A percentile compares a stretch with the other conserved stretches of the same genome.
These are phyloP conservation scores for Rubroboletus satanas DNA, from an alignment of 768 basidiomycete genomes.

Conservation along the genomic window DNA sequence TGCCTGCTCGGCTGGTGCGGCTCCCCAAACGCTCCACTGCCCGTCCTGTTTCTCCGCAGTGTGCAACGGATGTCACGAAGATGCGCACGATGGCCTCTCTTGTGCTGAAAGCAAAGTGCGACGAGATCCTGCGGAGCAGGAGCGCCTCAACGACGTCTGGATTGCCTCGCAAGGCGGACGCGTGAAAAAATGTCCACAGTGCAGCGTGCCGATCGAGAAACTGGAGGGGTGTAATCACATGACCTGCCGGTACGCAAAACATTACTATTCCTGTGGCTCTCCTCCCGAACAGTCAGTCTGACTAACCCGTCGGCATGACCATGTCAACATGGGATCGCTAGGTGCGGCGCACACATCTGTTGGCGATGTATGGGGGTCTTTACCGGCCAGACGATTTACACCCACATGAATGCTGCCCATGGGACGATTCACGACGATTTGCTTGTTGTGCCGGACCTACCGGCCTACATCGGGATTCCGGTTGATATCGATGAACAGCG, in stretches of 20 bases:
- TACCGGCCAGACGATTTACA: constrained; percentile 26
- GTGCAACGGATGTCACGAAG: constrained; percentile 58
- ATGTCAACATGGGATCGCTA: constrained; percentile 14
- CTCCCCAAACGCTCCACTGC: constrained; percentile 46
- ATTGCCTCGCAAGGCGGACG: constrained; percentile 45
- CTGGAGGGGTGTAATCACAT: constrained; percentile 77
- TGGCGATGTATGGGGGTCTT: constrained; percentile 58
- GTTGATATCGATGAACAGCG: constrained; percentile 23
- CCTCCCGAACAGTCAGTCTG: too few relatives aligned
- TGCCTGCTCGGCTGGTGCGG: constrained; percentile 37
- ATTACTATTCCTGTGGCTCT: not conserved
- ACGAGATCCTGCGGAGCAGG: constrained; percentile 42
- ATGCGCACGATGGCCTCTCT: constrained; percentile 56
- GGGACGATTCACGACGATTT: constrained; percentile 26
- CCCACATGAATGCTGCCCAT: constrained; percentile 37
- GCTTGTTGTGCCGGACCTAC: constrained; percentile 1
- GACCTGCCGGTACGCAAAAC: constrained; percentile 43
- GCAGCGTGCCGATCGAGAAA: constrained; percentile 65
- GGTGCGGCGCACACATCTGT: constrained; percentile 73
- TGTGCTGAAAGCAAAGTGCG: constrained; percentile 44
- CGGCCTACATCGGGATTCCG: constrained; percentile 7
- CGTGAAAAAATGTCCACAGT: constrained; percentile 71
- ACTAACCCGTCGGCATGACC: not conserved
- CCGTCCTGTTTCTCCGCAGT: constrained; percentile 64
- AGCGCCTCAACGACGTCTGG: constrained; percentile 58